These are phyloP conservation scores for Aciculosporium take DNA, from an alignment of 2,329 filamentous ascomycete species.

Conservation along the genomic window DNA sequence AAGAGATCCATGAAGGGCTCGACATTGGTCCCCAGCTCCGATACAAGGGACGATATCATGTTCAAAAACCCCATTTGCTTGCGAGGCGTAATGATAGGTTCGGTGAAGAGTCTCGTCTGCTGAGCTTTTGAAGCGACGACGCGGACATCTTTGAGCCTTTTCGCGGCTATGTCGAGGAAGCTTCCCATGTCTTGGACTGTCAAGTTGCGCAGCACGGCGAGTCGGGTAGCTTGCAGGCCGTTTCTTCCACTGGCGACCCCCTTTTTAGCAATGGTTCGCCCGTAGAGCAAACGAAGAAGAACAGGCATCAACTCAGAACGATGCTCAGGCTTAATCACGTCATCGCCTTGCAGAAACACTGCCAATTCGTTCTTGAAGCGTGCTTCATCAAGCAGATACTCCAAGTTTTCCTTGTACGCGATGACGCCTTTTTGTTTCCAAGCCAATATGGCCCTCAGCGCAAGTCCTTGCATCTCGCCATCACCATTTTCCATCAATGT, in stretches of 20 bases:
- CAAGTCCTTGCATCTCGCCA: conserved; percentile 71
- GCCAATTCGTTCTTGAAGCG: conserved; percentile 90
- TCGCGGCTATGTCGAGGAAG: conserved; percentile 73
- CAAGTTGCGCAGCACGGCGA: conserved; percentile 69
- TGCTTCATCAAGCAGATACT: conserved; percentile 78
- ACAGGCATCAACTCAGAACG: conserved; percentile 66
- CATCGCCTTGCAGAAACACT: conserved; percentile 66
- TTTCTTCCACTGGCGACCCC: conserved; percentile 63
- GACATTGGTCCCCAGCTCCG: conserved; percentile 65
- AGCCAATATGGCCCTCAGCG: conserved; percentile 69
- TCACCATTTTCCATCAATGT: conserved; percentile 76
- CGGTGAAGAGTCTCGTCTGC: conserved; percentile 37
- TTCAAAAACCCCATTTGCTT: conserved; percentile 87
- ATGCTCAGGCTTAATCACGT: conserved; percentile 59
- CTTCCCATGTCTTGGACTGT: conserved; percentile 58
- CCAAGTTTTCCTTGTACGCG: conserved; percentile 71
- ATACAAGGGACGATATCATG: conserved; percentile 78
- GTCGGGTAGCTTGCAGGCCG: conserved; percentile 65
- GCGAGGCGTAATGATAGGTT: conserved; percentile 49
- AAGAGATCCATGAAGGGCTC: conserved; percentile 52
- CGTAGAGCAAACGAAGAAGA: conserved; percentile 75
- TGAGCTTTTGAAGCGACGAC: conserved; percentile 37
- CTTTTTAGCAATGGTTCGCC: conserved; percentile 71
- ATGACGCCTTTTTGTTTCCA: conserved; percentile 73
- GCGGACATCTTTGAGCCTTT: conserved; percentile 47